phyloP scores from a whole-genome alignment of 108 stramenopile species.

The Hondaea fermentalgiana region DNA sequence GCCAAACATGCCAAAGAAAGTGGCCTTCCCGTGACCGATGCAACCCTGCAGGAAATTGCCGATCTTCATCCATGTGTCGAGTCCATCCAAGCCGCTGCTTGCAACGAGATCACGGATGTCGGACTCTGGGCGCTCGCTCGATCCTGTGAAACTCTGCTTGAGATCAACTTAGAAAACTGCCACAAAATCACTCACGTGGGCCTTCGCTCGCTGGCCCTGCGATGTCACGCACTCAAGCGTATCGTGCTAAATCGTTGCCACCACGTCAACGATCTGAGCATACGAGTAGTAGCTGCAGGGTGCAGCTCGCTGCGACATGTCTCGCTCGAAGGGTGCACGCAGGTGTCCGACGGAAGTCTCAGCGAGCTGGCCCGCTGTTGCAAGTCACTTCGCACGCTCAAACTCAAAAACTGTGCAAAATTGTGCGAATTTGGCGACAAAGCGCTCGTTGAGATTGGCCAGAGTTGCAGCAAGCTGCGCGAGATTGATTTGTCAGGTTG shows the following conservation, averaged over 20 bases:
- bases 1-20: neutral
- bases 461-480: neutral
- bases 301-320: neutral
- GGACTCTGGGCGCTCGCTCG: slow-evolving; percentile 7
- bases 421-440: neutral
- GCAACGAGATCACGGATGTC: slow-evolving; percentile 13
- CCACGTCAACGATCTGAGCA: neutral
- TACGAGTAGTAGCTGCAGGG: neutral
- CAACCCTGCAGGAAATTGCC: neutral
- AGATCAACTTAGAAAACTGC: neutral
- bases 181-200: slow-evolving; percentile 4
- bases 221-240: neutral
- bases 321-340: neutral
- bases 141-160: neutral
- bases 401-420: neutral
- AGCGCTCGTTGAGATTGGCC: neutral
- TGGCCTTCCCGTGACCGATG: neutral
- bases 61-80: neutral
- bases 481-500: neutral
- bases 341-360: neutral
- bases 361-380: neutral
- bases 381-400: neutral
- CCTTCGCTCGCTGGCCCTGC: neutral
- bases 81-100: neutral
- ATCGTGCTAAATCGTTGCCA: neutral